Evolutionary conservation across 1,284 basidiomycete genomes (phyloP).

Genomic region (Tilletia horrida): DNA sequence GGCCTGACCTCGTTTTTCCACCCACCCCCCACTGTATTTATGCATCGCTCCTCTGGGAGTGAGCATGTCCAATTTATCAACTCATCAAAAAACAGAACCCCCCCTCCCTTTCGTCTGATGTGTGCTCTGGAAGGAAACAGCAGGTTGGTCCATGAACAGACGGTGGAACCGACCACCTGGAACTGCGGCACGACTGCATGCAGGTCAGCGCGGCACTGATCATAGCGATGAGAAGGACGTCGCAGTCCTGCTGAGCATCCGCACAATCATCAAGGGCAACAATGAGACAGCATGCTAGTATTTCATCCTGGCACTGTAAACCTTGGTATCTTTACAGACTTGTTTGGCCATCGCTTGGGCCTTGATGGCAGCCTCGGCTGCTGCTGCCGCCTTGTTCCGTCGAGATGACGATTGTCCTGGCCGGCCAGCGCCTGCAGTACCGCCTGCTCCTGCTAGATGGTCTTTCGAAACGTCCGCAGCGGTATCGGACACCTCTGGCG

Average conservation of each 20-base stretch:
- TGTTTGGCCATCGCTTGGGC: background rate
- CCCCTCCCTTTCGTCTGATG: no score
- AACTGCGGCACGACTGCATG: no score
- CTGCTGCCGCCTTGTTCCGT: background rate
- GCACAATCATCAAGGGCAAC: no score
- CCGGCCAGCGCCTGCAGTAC: background rate
- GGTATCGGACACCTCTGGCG: background rate
- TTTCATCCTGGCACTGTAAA: slow-evolving; percentile 16
- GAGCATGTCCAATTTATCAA: background rate
- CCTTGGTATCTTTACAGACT: slow-evolving; percentile 10
- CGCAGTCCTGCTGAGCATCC: no score
- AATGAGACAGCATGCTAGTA: no score
- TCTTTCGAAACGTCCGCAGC: background rate
- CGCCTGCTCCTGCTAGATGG: background rate
- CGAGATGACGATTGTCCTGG: background rate
- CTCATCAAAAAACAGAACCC: background rate
- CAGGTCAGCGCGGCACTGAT: no score
- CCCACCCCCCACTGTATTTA: background rate
- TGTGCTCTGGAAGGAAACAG: no score
- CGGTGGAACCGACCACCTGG: no score
- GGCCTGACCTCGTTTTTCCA: background rate
- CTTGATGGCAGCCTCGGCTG: background rate
- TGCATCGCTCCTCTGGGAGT: background rate
- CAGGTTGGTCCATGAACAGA: no score
- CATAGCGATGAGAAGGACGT: no score